phyloP scores from a whole-genome alignment of 805 yeast genomes.

The Metschnikowia lunata region DNA sequence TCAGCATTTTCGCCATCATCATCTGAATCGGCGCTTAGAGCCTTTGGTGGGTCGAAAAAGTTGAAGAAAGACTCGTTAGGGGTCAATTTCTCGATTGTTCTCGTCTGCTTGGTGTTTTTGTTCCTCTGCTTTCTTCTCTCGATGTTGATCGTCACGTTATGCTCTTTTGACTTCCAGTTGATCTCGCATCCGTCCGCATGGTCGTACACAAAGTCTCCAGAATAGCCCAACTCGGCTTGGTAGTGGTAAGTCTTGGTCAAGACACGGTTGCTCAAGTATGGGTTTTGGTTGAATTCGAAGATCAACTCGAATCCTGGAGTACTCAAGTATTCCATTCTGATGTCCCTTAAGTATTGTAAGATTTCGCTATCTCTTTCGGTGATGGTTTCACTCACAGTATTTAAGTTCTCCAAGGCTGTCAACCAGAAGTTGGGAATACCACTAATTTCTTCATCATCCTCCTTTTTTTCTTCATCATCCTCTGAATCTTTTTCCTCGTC shows the following conservation, averaged over 20 bases:
- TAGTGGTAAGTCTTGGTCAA: constrained; percentile 87
- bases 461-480: constrained; percentile 34
- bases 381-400: constrained; percentile 75
- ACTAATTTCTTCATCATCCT: constrained; percentile 30
- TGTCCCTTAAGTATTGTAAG: constrained; percentile 59
- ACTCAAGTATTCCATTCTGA: constrained; percentile 73
- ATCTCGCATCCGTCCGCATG: constrained; percentile 90
- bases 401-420: constrained; percentile 86
- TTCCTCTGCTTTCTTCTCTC: constrained; percentile 97
- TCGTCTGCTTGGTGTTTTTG: constrained; percentile 91
- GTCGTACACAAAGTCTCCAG: constrained; percentile 95
- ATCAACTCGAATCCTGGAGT: constrained; percentile 85
- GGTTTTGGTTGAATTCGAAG: constrained; percentile 74
- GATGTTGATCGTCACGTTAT: constrained; percentile 77
- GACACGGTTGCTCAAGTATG: constrained; percentile 66
- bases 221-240: constrained; percentile 88
- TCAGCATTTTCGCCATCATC: constrained; percentile 47
- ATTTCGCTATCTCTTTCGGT: constrained; percentile 89
- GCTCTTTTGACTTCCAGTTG: constrained; percentile 76
- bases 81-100: constrained; percentile 90
- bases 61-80: constrained; percentile 95
- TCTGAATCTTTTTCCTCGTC: constrained; percentile 40
- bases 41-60: constrained; percentile 90
- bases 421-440: constrained; percentile 97
- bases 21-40: constrained; percentile 53